Evolutionary conservation across 2,329 filamentous ascomycete species (phyloP), one percentile per base, ranked within the genome.

Genomic region (Diplodia intermedia): DNA sequence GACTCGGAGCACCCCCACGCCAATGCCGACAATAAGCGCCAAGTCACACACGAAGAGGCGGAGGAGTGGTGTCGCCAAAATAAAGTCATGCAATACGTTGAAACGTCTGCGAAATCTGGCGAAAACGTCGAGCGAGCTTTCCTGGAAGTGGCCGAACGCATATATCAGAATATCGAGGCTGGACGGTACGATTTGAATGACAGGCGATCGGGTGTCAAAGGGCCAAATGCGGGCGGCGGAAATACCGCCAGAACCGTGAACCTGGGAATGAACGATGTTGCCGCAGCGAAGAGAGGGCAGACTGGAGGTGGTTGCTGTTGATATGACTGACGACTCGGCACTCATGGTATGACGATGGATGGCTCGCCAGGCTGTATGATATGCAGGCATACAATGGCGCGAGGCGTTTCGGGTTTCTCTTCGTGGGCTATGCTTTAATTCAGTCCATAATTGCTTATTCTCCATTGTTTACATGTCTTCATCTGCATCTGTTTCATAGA

Each of bases 181-280:
- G 95, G 95, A 12, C 92, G 89, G 77, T 98, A 98, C 78, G 94
- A 99, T 80, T 82, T 98, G 72, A 97, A 97, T 77, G 94, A 98
- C 79, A 86, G 94, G 75, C 87, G 94, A 76, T 94, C 91, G 70
- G 95, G 95, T 31, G 94, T 99, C 70, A 98, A 97, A 78, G 90
- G 66, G 79, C 89, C 71, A 79, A 86, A 71, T 77, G 88, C 73
- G 78, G 84, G 72, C 78, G 82, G 78, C 65, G 79, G 78, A 65
- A 81, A 79, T 70, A 75, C 74, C 15, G 80, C 76, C 2, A 77
- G 78, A 66, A 79, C 78, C 4, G 78, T 85, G 53, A 83, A 80
- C 54, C 68, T 84, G 68, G 80, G 79, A 2, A 78, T 80, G 76
- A 81, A 79, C 53, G 80, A 82, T 72, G 77, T 75, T 1, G 74